These are phyloP conservation scores for Boletales sp. DNA, from an alignment of 768 basidiomycete species.

Conservation along the genomic window DNA sequence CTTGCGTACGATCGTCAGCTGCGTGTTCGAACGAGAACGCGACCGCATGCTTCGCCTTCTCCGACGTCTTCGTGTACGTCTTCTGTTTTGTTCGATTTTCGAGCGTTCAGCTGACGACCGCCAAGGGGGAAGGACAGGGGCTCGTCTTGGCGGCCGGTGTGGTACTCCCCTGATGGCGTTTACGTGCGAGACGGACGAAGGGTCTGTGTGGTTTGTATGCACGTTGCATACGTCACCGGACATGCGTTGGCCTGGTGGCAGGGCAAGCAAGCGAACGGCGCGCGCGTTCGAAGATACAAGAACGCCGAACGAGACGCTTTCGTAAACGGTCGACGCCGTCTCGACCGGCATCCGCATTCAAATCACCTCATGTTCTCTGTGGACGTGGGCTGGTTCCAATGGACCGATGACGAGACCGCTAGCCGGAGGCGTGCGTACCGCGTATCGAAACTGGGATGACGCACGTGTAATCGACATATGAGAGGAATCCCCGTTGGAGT, in stretches of 20 bases:
- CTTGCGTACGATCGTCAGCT: too few species aligned
- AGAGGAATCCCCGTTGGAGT: neutral
- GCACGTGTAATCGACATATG: too few species aligned
- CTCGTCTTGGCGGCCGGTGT: slow-evolving; percentile 3
- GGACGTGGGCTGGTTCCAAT: too few species aligned
- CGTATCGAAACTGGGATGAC: too few species aligned
- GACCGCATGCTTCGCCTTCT: too few species aligned
- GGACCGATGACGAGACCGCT: too few species aligned
- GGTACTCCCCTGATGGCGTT: slow-evolving; percentile 9
- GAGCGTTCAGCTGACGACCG: neutral
- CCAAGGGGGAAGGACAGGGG: neutral
- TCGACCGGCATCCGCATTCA: too few species aligned
- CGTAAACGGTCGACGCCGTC: too few species aligned
- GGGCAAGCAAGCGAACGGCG: slow-evolving; percentile 4
- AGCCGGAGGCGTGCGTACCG: too few species aligned
- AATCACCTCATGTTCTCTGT: too few species aligned
- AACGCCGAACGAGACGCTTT: too few species aligned
- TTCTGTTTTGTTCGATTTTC: slow-evolving; percentile 2
- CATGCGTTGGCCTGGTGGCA: slow-evolving; percentile 21
- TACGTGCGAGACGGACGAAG: slow-evolving; percentile 18
- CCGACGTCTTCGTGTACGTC: neutral
- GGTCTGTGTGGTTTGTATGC: slow-evolving; percentile 3
- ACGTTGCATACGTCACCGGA: slow-evolving; percentile 15
- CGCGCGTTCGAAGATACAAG: neutral
- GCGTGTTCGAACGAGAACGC: too few species aligned